Evolutionary conservation across 805 yeast species (phyloP), one percentile per base, ranked within the genome.

Genomic region (Kuraishia ogatae): DNA sequence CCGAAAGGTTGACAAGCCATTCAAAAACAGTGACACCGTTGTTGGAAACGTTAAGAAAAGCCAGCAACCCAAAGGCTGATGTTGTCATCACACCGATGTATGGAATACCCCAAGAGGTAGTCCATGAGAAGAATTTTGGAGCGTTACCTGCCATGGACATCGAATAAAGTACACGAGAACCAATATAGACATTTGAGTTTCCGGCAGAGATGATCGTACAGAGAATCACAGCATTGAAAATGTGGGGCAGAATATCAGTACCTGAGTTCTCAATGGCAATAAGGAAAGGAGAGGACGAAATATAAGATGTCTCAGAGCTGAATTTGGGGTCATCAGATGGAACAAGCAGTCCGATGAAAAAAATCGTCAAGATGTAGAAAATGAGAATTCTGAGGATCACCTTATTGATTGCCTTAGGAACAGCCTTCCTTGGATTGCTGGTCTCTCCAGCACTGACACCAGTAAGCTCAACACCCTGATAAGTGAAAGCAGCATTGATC

Each of bases 221-320:
- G 64, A 90, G 70, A 60, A 90, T 85, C 67, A 89, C 83, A 1
- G 85, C 93, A 67, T 90, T 90, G 64, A 90, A 75, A 52, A 90
- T 77, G 61, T 85, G 87, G 46, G 91, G 91, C 58, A 89, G 72
- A 0, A 82, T 92, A 8, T 66, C 62, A 58, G 89, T 87, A 20
- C 76, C 68, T 19, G 90, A 87, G 60, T 78, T 79, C 58, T 79
- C 79, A 63, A 89, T 84, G 51, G 96, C 96, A 64, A 88, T 84
- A 54, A 88, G 92, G 63, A 88, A 89, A 47, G 96, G 96, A 17
- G 94, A 86, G 21, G 93, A 91, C 48, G 85, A 78, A 2, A 92
- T 90, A 48, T 76, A 72, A 1, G 80, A 70, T n/a, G 70, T 54
- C 10, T 71, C 66, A 53, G 82, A 77, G 19, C 81, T 76, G 50